phyloP scores from a whole-genome alignment of 2,329 filamentous ascomycete genomes.

The Fusarium brachygibbosum region DNA sequence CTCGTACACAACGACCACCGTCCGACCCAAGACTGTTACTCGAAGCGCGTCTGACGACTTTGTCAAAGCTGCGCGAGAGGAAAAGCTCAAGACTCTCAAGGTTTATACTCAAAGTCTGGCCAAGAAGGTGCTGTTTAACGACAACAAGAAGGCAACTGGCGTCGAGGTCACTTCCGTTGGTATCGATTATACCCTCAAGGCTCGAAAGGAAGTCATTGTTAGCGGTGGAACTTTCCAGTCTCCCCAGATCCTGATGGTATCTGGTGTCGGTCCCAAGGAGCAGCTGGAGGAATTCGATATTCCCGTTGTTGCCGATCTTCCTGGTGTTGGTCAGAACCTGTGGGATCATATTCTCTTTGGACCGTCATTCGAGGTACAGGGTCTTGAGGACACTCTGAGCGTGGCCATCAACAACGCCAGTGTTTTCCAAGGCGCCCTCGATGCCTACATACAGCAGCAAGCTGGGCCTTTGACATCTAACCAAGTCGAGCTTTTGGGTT shows the following conservation, averaged over 20 bases:
- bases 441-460: conserved; percentile 30
- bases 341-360: conserved; percentile 43
- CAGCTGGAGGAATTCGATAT: conserved; percentile 27
- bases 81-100: conserved; percentile 52
- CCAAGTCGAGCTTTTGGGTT: conserved; percentile 44
- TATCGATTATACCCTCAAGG: conserved; percentile 35
- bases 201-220: conserved; percentile 38
- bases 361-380: conserved; percentile 34
- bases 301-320: conserved; percentile 25
- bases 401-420: conserved; percentile 36
- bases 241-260: conserved; percentile 43
- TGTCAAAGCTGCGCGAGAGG: conserved; percentile 46
- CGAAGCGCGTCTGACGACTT: conserved; percentile 49
- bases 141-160: conserved; percentile 56
- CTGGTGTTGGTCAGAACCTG: conserved; percentile 43
- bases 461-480: conserved; percentile 44
- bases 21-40: conserved; percentile 38
- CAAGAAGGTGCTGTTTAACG: conserved; percentile 61
- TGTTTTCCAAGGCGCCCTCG: conserved; percentile 30
- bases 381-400: conserved; percentile 45
- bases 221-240: conserved; percentile 39
- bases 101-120: conserved; percentile 59
- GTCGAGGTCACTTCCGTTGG: conserved; percentile 49
- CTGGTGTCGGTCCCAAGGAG: conserved; percentile 37
- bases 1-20: conserved; percentile 42